These are phyloP conservation scores for Beauveria brongniartii DNA, from an alignment of 2,329 filamentous ascomycete genomes.

Conservation along the genomic window DNA sequence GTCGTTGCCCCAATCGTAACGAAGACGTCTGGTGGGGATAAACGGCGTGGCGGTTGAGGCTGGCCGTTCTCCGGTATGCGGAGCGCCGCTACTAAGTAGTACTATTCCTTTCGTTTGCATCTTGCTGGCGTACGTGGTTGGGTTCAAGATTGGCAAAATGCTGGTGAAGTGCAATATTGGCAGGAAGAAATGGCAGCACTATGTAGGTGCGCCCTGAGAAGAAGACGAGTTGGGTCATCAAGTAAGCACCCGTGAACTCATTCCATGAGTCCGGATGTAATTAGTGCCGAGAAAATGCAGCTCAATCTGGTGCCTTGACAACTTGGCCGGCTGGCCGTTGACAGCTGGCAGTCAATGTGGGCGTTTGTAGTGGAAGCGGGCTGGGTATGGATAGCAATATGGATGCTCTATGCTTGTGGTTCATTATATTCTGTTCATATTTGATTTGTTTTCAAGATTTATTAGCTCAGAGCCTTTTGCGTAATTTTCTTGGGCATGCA, in stretches of 20 bases:
- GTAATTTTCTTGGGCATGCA: constrained; percentile 67
- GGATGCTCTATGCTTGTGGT: neutral
- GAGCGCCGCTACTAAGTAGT: neutral
- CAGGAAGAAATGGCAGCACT: neutral
- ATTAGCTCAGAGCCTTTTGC: constrained; percentile 45
- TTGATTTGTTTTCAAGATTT: neutral
- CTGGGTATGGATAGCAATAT: neutral
- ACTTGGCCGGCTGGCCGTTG: neutral
- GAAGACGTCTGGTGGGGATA: constrained; percentile 2
- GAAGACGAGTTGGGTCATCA: neutral
- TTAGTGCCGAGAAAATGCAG: neutral
- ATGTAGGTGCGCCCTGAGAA: neutral
- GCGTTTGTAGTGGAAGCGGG: neutral
- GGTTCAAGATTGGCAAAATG: neutral
- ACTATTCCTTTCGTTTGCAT: neutral
- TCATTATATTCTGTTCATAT: neutral
- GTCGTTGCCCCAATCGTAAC: constrained; percentile 5
- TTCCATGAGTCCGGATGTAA: neutral
- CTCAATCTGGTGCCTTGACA: no score
- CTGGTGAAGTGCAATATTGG: neutral
- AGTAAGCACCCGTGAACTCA: neutral
- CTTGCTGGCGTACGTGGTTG: neutral
- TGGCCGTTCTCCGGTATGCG: neutral
- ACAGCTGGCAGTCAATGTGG: neutral
- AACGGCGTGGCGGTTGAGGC: neutral